Evolutionary conservation across 805 yeast genomes (phyloP), one percentile per base, ranked within the genome.

Genomic region (Schwanniomyces sp.): DNA sequence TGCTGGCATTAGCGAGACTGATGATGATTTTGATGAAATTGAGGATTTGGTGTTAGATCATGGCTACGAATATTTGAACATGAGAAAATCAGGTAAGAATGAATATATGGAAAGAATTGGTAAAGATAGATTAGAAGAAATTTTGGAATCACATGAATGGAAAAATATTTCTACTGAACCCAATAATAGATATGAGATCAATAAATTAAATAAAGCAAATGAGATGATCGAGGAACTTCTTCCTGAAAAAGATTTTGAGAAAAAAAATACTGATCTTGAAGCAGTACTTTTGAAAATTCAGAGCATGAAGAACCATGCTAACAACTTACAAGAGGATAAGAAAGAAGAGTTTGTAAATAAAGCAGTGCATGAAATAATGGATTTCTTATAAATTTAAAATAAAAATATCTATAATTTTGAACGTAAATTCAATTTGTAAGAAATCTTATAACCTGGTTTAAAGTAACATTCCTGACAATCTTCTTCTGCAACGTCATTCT

Each of bases 381-480:
- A 73, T 50, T 71, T 61, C 52, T 52, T 74, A 48, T 73, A 36
- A 24, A 4, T 4, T 21, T 3, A 21, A 21, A 21, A 21, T 21
- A 21, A 21, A n/a, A 4, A n/a, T 34, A 18, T 30, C 34, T 49
- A 58, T 44, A 58, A 46, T 42, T 53, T 55, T 6, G 47, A 43
- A 11, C 44, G 50, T 11, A 27, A 17, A 7, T 45, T 54, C 4
- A 46, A 27, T 11, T 40, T 29, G 46, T 62, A 76, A 28, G 59
- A 54, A 5, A 79, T 56, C 4, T 59, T 51, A 55, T 74, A 73
- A 0, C 87, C 87, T 0, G 88, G 88, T 17, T 78, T 79, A 54
- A 86, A 81, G 53, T 81, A 77, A 46, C 85, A 82, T 63, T 91
- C 97, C 61, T 87, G 86, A 57, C 94, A 86, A 58, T 91, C 96